phyloP scores from a whole-genome alignment of 495 filamentous ascomycete species.

The Hypoxylon intermedium region DNA sequence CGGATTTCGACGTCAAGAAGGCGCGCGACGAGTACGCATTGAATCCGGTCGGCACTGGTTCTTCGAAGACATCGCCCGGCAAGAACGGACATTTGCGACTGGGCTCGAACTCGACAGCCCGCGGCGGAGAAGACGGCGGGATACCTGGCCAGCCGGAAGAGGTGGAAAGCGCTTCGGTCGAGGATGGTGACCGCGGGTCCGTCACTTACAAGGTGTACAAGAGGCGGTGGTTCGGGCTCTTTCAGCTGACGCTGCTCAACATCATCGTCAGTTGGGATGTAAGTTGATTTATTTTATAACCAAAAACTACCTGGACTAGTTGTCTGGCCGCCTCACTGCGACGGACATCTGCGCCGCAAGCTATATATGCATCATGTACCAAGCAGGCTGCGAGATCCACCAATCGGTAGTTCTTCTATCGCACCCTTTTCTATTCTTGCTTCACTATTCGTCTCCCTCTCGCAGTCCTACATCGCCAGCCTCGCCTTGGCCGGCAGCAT shows the following conservation, averaged over 20 bases:
- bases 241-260: conserved; percentile 84
- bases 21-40: conserved; percentile 30
- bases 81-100: conserved; percentile 35
- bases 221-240: conserved; percentile 85
- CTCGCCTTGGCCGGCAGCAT: conserved; percentile 15
- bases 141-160: conserved; percentile 9
- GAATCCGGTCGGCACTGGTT: conserved; percentile 20
- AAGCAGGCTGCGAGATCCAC: conserved; percentile 10
- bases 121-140: conserved; percentile 13
- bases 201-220: conserved; percentile 81
- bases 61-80: conserved; percentile 20
- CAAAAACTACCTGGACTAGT: background rate
- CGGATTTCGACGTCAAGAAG: conserved; percentile 23
- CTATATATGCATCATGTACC: background rate
- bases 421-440: background rate
- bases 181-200: conserved; percentile 23
- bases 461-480: conserved; percentile 3
- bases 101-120: conserved; percentile 31
- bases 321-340: background rate
- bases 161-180: conserved; percentile 19
- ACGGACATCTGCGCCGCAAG: background rate
- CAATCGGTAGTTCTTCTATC: conserved; percentile 28
- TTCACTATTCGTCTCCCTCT: conserved; percentile 7
- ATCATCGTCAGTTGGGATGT: conserved; percentile 96
- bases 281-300: conserved; percentile 48